These are phyloP conservation scores for Talaromyces piceae DNA, from an alignment of 2,329 filamentous ascomycete genomes.

Conservation along the genomic window DNA sequence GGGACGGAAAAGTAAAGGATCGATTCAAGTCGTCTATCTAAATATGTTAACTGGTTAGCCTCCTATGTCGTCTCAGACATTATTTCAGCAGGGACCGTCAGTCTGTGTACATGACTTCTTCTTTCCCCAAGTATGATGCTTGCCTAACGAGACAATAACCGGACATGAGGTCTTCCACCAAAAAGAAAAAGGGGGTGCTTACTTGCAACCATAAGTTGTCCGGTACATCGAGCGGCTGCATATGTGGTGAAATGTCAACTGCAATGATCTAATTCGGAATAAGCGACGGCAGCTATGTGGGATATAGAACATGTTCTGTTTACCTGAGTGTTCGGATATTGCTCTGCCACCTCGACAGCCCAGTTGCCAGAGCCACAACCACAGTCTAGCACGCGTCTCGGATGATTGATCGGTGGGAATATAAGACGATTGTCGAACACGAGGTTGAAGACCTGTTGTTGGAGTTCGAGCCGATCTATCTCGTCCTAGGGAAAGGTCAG, in stretches of 20 bases:
- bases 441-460: conserved; percentile 55
- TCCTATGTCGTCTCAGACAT: background rate
- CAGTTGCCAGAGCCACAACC: conserved; percentile 65
- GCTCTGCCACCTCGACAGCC: conserved; percentile 61
- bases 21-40: conserved; percentile 64
- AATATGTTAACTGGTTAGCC: background rate
- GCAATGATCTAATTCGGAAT: conserved; percentile 52
- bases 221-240: conserved; percentile 57
- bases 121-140: background rate
- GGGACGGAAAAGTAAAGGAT: conserved; percentile 59
- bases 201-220: conserved; percentile 62
- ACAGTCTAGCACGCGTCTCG: conserved; percentile 60
- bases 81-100: background rate
- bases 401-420: conserved; percentile 57
- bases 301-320: conserved; percentile 19
- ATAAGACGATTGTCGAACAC: conserved; percentile 62
- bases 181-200: conserved; percentile 10
- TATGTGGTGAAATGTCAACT: conserved; percentile 64
- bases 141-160: no score
- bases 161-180: background rate
- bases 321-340: conserved; percentile 59
- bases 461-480: conserved; percentile 54
- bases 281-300: conserved; percentile 1
- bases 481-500: conserved; percentile 52
- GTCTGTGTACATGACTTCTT: background rate